Base-by-base conservation (phyloP, 306 rosid genomes). In the Pterocarpus macrocarpus region DNA sequence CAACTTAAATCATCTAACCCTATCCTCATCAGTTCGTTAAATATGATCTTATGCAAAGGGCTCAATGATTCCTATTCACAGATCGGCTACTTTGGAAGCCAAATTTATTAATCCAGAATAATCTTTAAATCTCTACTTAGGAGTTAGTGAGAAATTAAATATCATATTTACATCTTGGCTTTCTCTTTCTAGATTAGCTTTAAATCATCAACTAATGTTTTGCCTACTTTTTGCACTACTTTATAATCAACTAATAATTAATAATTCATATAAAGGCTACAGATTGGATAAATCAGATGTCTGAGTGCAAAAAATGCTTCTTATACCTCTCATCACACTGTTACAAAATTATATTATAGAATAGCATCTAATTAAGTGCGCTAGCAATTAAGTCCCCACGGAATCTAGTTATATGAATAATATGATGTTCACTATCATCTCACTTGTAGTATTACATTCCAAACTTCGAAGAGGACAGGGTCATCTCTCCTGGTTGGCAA, bases 1-100 rank as follows among this genome's bases (percentile, higher is more conserved):
- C 71, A 55, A 70, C 67, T 47, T 14, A 49, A 9, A 32, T 66
- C 17, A 78, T 55, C 22, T 47, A 63, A 78, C 75, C 33, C n/a
- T 39, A 55, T 47, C 56, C 67, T 39, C 47, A 22, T 39, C 58
- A 69, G 45, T 43, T 59, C 28, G 69, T 30, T 75, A 41, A 43
- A 71, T 53, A 33, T 71, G 47, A 52, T 71, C 76, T 52, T 52
- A 34, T 70, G 28, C 41, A 38, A 4, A 38, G 41, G 36, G 49
- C 34, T 22, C 17, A 11, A 17, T 73, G 65, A 56, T 38, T 15
- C 52, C 6, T 38, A 38, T 36, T 17, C 17, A 73, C 10, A 38
- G 38, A 56, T 53, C 13, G 36, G 35, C n/a, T 36, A 17, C 52
- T 38, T 38, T 73, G 38, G 63, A 55, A 38, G 36, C 52, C 57